These are phyloP conservation scores for Sonneratia caseolaris DNA, from an alignment of 345 rosid genomes.

Conservation along the genomic window DNA sequence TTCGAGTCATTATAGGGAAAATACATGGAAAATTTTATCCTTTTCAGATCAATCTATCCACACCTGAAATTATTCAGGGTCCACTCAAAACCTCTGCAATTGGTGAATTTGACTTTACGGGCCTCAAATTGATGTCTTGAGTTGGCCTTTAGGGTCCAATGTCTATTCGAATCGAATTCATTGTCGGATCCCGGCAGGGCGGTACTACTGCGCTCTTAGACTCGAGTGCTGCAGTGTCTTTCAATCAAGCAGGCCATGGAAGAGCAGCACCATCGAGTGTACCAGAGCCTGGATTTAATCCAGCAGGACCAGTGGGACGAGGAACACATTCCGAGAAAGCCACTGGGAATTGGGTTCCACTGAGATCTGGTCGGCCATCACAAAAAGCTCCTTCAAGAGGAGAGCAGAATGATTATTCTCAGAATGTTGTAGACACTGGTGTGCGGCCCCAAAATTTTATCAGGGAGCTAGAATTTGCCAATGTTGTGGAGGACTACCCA, in stretches of 20 bases:
- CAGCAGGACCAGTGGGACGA: conserved; percentile 55
- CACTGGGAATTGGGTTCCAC: conserved; percentile 77
- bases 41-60: no score
- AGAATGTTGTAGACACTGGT: conserved; percentile 98
- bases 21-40: no score
- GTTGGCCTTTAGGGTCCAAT: no score
- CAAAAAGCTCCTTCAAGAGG: conserved; percentile 97
- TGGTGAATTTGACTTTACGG: no score
- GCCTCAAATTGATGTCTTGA: no score
- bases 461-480: conserved; percentile 92
- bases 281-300: conserved; percentile 52
- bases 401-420: conserved; percentile 98
- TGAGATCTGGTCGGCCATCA: conserved; percentile 62
- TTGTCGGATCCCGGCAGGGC: no score
- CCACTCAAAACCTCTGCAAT: no score
- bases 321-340: conserved; percentile 60
- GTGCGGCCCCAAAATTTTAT: conserved; percentile 97
- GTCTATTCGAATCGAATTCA: no score
- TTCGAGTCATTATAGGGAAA: no score
- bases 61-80: no score
- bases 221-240: conserved; percentile 66
- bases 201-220: no score
- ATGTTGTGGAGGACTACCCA: conserved; percentile 94
- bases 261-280: conserved; percentile 65
- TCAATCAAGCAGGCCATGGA: conserved; percentile 69